Evolutionary conservation across 75 land plant genomes (phyloP), one percentile per base, ranked within the genome.

Genomic region (Pinus tabuliformis): DNA sequence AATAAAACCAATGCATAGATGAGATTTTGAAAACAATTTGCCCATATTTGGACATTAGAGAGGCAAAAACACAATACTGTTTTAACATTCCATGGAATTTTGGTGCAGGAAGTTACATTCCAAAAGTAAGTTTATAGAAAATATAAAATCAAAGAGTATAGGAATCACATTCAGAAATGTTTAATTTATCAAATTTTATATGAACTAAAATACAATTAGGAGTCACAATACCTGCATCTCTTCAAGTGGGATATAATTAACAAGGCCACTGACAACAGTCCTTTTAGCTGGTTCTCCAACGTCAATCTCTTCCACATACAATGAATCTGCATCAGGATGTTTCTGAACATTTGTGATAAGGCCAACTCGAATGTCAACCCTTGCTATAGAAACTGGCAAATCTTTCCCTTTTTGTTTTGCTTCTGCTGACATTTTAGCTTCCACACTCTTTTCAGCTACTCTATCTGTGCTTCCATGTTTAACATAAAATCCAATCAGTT

Each of bases 231-330:
- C 98, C 99, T 95, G 93, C 99, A 95, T 89, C 60, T 91, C 84
- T 33, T 97, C 99, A 3, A 97, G 81, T 16, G 96, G 94, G 62
- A 97, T 97, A 74, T 82, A 90, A 39, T 92, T 95, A 26, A 97
- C 98, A 42, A 97, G 89, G 61, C 99, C 98, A 81, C 99, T 97
- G 62, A 97, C 98, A 75, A 97, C 96, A 17, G 96, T 95, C 16
- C 98, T 86, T 57, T 91, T 84, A 37, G 83, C 63, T 3, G 70
- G 76, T 72, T 97, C 99, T 63, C 98, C 99, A 33, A 92, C 94
- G 84, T 97, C 99, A 81, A 97, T 97, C 83, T 95, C 92, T 87
- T 97, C 98, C 3, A 95, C 94, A 86, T 97, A 97, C 62, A 97
- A 77, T 0, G 99, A 88, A 77, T 97, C 98, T 57, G 99, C 99